These are phyloP conservation scores for Sphagnum magellanicum DNA, from an alignment of 228 moss, liverwort and hornwort genomes.

Conservation along the genomic window DNA sequence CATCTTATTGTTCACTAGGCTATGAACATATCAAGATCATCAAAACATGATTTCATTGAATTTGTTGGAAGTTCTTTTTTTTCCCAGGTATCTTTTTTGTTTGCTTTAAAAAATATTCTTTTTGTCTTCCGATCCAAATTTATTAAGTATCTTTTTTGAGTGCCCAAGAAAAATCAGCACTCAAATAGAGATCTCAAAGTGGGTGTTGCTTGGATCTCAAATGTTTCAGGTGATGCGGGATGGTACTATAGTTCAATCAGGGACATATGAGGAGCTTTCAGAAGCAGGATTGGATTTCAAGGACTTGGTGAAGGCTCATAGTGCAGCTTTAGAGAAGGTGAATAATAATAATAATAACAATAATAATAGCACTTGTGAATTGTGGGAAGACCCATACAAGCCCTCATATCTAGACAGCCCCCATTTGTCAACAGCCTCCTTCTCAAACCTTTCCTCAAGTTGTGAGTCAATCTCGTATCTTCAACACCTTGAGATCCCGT, in stretches of 20 bases:
- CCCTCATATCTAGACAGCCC: background rate
- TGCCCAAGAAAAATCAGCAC: too few relatives aligned
- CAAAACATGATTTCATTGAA: too few relatives aligned
- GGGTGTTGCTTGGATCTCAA: background rate
- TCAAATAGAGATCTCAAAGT: background rate
- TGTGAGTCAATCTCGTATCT: too few relatives aligned
- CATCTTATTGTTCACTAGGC: too few relatives aligned
- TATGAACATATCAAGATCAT: too few relatives aligned
- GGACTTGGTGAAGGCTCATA: conserved; percentile 70
- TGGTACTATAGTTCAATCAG: conserved; percentile 79
- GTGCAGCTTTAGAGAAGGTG: conserved; percentile 68
- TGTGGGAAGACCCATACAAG: background rate
- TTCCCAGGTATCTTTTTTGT: too few relatives aligned
- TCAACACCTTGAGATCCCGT: background rate
- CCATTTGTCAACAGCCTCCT: background rate
- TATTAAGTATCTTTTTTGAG: too few relatives aligned
- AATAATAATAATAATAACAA: background rate
- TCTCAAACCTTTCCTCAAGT: background rate
- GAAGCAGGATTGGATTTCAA: conserved; percentile 70
- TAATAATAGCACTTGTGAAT: too few relatives aligned
- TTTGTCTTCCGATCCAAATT: too few relatives aligned
- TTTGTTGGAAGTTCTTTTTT: too few relatives aligned
- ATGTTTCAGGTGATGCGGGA: conserved; percentile 37
- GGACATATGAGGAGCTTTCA: conserved; percentile 68
- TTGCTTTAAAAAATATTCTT: too few relatives aligned